Evolutionary conservation across 1,284 basidiomycete species (phyloP).

Genomic region (Pseudozyma thailandica): DNA sequence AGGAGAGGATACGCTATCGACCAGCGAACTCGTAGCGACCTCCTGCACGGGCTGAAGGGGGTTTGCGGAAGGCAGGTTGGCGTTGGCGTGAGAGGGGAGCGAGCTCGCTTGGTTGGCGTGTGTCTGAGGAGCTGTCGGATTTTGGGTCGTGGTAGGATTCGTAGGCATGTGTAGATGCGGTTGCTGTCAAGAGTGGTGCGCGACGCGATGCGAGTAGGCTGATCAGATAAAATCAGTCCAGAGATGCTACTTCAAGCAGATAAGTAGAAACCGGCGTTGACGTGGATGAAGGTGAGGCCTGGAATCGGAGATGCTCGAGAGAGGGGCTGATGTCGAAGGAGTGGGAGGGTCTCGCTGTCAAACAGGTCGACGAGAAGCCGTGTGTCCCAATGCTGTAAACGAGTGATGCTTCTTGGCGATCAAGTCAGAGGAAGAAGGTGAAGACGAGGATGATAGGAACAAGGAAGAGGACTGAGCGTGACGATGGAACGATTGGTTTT

Average conservation of each 20-base stretch:
- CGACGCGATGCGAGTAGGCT: too few species aligned
- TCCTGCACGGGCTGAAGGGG: slow-evolving; percentile 46
- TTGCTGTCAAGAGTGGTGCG: too few species aligned
- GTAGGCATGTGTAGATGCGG: slow-evolving; percentile 23
- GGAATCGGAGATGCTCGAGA: too few species aligned
- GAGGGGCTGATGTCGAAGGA: too few species aligned
- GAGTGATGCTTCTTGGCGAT: not conserved
- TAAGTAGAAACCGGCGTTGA: not conserved
- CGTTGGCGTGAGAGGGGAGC: slow-evolving; percentile 6
- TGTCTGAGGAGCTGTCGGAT: slow-evolving; percentile 15
- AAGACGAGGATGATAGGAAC: not conserved
- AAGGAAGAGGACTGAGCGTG: too few species aligned
- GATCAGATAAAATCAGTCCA: too few species aligned
- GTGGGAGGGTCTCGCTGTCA: too few species aligned
- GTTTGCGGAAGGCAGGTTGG: slow-evolving; percentile 6
- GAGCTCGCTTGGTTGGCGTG: slow-evolving; percentile 18
- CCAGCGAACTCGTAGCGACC: slow-evolving; percentile 30
- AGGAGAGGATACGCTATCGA: slow-evolving; percentile 16
- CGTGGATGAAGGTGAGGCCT: not conserved
- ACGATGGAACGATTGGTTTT: not conserved
- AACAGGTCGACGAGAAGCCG: not conserved
- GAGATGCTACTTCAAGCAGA: too few species aligned
- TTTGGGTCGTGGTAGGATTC: slow-evolving; percentile 11
- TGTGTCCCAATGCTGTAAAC: not conserved
- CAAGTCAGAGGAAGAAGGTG: not conserved